Evolutionary conservation across 129 eudicot genomes (phyloP).

Genomic region (Apium graveolens): DNA sequence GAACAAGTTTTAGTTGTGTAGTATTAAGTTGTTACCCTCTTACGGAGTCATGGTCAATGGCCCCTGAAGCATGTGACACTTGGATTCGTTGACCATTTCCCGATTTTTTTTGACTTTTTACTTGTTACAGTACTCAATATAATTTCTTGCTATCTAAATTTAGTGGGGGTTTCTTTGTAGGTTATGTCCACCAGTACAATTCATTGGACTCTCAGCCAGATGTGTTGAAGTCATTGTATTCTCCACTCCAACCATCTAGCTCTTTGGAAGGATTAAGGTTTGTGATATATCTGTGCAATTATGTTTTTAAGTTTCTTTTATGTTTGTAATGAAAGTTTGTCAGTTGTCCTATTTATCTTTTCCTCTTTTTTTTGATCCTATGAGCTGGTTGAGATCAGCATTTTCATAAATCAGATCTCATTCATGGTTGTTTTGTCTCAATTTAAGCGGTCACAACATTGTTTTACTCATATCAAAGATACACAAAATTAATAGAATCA

Average conservation of each 20-base stretch:
- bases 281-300: neutral
- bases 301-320: neutral
- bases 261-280: conserved; percentile 90
- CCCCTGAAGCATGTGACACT: neutral
- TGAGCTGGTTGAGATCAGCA: neutral
- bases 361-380: neutral
- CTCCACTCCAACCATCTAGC: conserved; percentile 93
- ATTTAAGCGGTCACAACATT: neutral
- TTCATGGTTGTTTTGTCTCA: neutral
- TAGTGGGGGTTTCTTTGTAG: conserved; percentile 28
- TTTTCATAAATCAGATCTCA: neutral
- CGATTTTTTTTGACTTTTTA: neutral
- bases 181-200: conserved; percentile 87
- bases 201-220: conserved; percentile 93
- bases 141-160: conserved; percentile 8
- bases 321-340: neutral
- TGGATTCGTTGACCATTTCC: neutral
- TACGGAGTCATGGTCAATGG: neutral
- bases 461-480: neutral
- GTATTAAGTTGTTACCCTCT: neutral
- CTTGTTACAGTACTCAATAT: neutral
- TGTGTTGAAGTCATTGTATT: conserved; percentile 82
- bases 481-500: neutral
- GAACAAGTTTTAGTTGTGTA: neutral
- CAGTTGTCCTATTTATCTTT: neutral